These are phyloP conservation scores for Murraya koenigii DNA, from an alignment of 345 rosid genomes.

Conservation along the genomic window DNA sequence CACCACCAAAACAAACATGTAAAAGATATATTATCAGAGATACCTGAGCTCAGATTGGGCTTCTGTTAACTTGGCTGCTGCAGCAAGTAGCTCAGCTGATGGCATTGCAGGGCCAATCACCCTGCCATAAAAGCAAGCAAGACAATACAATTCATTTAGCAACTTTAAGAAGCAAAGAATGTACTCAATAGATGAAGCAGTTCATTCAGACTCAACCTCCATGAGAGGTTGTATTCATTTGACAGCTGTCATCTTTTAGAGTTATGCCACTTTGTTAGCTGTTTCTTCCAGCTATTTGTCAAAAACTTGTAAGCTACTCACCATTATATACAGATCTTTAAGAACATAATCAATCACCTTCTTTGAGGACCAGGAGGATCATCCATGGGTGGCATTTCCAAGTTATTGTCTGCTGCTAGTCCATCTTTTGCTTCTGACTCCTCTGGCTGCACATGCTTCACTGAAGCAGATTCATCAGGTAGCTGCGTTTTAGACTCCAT, in stretches of 20 bases:
- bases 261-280: not conserved
- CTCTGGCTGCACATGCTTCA: constrained; percentile 26
- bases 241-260: not conserved
- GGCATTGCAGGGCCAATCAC: constrained; percentile 93
- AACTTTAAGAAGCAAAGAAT: not conserved
- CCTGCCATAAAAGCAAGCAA: constrained; percentile 40
- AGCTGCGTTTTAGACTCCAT: constrained; percentile 35
- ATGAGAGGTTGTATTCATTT: not conserved
- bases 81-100: constrained; percentile 88
- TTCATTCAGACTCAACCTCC: not conserved
- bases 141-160: constrained; percentile 1
- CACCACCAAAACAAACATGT: not conserved
- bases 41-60: constrained; percentile 90
- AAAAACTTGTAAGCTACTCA: not conserved
- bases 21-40: not conserved
- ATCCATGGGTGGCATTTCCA: constrained; percentile 29
- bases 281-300: not conserved
- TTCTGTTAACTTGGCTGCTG: constrained; percentile 91
- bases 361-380: constrained; percentile 54
- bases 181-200: not conserved
- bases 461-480: constrained; percentile 21
- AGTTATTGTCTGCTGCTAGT: constrained; percentile 28
- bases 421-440: constrained; percentile 18
- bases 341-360: constrained; percentile 43
- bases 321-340: not conserved